Base-by-base conservation (phyloP, 768 basidiomycete genomes). In the Lactarius sp. region DNA sequence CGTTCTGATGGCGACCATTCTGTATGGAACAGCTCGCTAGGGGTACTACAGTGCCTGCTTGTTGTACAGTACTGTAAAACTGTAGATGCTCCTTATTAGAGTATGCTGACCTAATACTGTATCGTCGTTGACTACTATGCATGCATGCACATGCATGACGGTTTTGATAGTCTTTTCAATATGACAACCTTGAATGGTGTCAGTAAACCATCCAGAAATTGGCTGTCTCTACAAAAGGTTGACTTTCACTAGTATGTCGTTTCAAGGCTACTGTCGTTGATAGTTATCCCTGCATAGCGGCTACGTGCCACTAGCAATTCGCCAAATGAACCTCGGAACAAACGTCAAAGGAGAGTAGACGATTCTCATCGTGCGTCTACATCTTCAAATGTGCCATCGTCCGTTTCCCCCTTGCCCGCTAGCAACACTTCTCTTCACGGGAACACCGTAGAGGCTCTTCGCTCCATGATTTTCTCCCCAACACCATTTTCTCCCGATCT, bases 391-490 rank as follows among this genome's bases (percentile, higher is more conserved):
- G 34, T n/a, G n/a, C 22, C 7, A 8, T 42, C 54, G 9, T 52
- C 50, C 8, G 49, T 7, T 52, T 20, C 59, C 54, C 27, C 54
- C 47, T 41, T 59, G 22, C 49, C 41, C 16, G 44, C 31, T 10
- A 18, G 41, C 10, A 39, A 51, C 1, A 9, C 36, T 18, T 42
- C 31, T 42, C 22, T 37, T 33, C 59, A 60, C 52, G 22, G 36
- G 22, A 54, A 67, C 39, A 62, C 33, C 1, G 47, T 59, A 3
- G n/a, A 50, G 27, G 39, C 39, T 4, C 68, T 67, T 60, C 58
- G 64, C 56, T 27, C 53, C 53, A 20, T 59, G 13, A 52, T 58
- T 22, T n/a, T 46, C 59, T 34, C 56, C 3, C 85, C 86, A 52
- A 56, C 22, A 13, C 66, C 65, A n/a, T 58, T 50, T 51, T 20